A percentile compares a stretch with the other conserved stretches of the same genome.
These are phyloP conservation scores for Cryptosporidium canis DNA, from an alignment of 169 alveolate genomes.

Conservation along the genomic window DNA sequence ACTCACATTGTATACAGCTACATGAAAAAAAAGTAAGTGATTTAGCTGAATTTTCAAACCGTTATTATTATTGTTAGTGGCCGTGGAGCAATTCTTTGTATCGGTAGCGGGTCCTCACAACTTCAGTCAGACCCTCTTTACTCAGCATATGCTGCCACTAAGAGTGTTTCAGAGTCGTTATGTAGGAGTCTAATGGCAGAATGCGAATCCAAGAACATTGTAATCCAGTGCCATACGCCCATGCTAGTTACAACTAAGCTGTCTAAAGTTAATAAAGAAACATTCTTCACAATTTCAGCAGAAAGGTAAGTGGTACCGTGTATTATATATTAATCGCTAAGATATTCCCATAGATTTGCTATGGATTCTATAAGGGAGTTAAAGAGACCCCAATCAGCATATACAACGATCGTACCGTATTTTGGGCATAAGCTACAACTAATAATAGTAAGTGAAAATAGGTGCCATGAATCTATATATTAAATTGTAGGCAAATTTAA, in stretches of 20 bases:
- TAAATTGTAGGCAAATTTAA: conserved; percentile 53
- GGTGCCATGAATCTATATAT: neutral
- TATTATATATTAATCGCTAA: neutral
- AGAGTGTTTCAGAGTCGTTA: conserved; percentile 73
- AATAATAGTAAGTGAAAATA: conserved; percentile 18
- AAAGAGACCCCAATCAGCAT: neutral
- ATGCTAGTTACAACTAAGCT: conserved; percentile 76
- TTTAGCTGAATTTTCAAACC: neutral
- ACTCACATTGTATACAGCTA: conserved; percentile 74
- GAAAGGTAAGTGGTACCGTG: conserved; percentile 28
- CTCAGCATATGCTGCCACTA: conserved; percentile 75
- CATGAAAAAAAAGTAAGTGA: conserved; percentile 47
- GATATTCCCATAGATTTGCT: conserved; percentile 7
- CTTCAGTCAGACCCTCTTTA: conserved; percentile 75
- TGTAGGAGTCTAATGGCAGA: conserved; percentile 75
- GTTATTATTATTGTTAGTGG: neutral
- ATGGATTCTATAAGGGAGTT: conserved; percentile 21
- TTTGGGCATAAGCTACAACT: conserved; percentile 74
- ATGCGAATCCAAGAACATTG: conserved; percentile 70
- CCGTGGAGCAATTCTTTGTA: conserved; percentile 74
- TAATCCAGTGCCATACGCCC: conserved; percentile 78
- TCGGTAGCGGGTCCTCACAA: conserved; percentile 76
- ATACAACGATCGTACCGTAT: conserved; percentile 64
- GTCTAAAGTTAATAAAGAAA: conserved; percentile 73
- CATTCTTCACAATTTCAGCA: conserved; percentile 76